Percentiles rank a stretch among this genome's conserved stretches.
Evolutionary conservation across 2,329 filamentous ascomycete genomes (phyloP).

Genomic region (Cercospora janseana): DNA sequence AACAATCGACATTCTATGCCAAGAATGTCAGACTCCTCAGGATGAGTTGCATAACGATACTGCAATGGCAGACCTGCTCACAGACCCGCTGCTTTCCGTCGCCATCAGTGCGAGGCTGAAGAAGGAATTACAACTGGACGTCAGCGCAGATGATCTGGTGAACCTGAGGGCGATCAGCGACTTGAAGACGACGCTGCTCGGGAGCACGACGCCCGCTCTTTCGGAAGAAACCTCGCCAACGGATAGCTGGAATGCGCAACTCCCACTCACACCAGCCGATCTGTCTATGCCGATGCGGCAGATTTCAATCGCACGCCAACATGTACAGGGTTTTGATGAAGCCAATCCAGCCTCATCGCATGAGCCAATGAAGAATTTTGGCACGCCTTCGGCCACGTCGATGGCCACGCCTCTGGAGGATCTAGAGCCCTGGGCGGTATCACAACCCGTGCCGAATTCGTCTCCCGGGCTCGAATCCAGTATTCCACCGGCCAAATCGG

Average conservation of each 20-base stretch:
- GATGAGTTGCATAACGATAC: constrained; percentile 7
- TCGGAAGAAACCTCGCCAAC: neutral
- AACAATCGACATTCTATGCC: constrained; percentile 11
- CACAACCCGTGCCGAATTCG: no score
- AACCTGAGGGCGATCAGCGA: constrained; percentile 11
- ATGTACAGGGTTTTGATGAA: no score
- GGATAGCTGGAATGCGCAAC: neutral
- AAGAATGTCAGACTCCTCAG: constrained; percentile 3
- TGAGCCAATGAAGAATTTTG: neutral
- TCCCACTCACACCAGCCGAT: neutral
- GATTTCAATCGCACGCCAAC: neutral
- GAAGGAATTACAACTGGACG: constrained; percentile 8
- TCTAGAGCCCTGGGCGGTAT: constrained; percentile 1
- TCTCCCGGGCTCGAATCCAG: neutral
- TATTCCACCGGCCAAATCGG: constrained; percentile 1
- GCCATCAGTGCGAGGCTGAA: constrained; percentile 10
- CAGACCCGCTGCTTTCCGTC: constrained; percentile 7
- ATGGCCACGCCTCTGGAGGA: constrained; percentile 8
- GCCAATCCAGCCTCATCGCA: neutral
- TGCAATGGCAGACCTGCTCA: constrained; percentile 14
- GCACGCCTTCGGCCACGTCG: constrained; percentile 7
- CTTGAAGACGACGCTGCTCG: constrained; percentile 10
- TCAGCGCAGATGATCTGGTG: constrained; percentile 6
- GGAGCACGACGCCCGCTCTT: neutral
- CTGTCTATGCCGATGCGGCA: neutral